Base-by-base conservation (phyloP, 2,329 filamentous ascomycete genomes). In the Fusarium setosum region DNA sequence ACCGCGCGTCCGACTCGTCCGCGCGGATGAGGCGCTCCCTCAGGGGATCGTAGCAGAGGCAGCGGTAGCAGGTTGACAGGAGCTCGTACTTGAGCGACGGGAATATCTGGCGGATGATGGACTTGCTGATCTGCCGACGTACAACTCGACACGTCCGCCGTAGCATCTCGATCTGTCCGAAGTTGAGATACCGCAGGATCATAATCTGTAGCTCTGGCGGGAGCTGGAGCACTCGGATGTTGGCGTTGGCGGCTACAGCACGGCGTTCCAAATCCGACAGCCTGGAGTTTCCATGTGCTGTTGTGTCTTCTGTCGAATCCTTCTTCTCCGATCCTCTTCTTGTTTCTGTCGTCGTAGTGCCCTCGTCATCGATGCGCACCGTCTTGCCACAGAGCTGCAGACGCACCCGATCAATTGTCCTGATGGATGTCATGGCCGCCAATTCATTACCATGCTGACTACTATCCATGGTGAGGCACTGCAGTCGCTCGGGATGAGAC, bases 141-240 rank as follows among this genome's bases (percentile, higher is more conserved):
- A 81, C 75, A 59, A 73, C 72, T 35, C 71, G 76, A 66, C 77
- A 82, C 10, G 80, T 81, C 23, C 76, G 74, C 11, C 82, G 77
- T 15, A 83, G 72, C 15, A 75, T 74, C 63, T 81, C 76, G 17
- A 83, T 74, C 63, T 82, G 78, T 35, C 77, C 80, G 55, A 83
- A 82, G 54, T 74, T 74, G 50, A 83, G 77, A 20, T 78, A 67
- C 20, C 70, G 63, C n/a, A 82, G 66, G 37, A 83, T 75, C 65
- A 77, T 69, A 40, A 82, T 69, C 51, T 82, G 79, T 6, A 84
- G 64, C 67, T 83, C 82, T 8, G 72, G 70, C 5, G 82, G 81
- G 0, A 83, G 73, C 23, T 71, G 71, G 32, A 80, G 66, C 5
- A 83, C 54, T 3, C 51, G 17, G 23, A 37, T 63, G 18, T 40